Conservation (phyloP, 805 yeast species). For the Metschnikowia sp. region DNA sequence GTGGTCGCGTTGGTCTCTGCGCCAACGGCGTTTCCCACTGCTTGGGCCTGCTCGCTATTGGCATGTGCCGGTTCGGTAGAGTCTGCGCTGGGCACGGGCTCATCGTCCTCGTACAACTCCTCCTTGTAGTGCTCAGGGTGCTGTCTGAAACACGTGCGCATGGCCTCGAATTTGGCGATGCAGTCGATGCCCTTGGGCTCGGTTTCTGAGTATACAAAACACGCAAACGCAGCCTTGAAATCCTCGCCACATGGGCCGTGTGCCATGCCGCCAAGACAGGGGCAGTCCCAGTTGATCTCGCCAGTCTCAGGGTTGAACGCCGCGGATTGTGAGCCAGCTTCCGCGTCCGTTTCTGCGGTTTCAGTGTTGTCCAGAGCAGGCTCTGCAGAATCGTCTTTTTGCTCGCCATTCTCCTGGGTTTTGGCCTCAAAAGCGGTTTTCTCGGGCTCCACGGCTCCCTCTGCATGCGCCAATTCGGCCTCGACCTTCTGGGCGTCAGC, state of each 20-base stretch:
- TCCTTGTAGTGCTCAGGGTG: constrained; percentile 94
- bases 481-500: constrained; percentile 12
- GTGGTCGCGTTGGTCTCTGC: not conserved
- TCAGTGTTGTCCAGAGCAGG: not conserved
- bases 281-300: constrained; percentile 99
- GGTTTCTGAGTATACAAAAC: constrained; percentile 88
- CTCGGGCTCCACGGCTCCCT: constrained; percentile 5
- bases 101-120: constrained; percentile 76
- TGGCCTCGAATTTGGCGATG: constrained; percentile 79
- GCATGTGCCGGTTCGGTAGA: not conserved
- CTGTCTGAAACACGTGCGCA: constrained; percentile 92
- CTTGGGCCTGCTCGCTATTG: not conserved
- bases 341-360: constrained; percentile 7
- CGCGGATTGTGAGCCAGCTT: constrained; percentile 45
- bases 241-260: constrained; percentile 98
- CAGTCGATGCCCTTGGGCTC: constrained; percentile 98
- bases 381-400: not conserved
- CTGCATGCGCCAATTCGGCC: constrained; percentile 8
- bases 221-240: constrained; percentile 89
- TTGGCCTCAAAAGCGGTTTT: constrained; percentile 4
- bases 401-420: constrained; percentile 1
- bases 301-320: constrained; percentile 97
- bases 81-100: not conserved
- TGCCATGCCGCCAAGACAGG: constrained; percentile 99
- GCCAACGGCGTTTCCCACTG: not conserved